A percentile compares a stretch with the other conserved stretches of the same genome.
phyloP scores from a whole-genome alignment of 805 yeast genomes.

The Wickerhamomyces subpelliculosus region DNA sequence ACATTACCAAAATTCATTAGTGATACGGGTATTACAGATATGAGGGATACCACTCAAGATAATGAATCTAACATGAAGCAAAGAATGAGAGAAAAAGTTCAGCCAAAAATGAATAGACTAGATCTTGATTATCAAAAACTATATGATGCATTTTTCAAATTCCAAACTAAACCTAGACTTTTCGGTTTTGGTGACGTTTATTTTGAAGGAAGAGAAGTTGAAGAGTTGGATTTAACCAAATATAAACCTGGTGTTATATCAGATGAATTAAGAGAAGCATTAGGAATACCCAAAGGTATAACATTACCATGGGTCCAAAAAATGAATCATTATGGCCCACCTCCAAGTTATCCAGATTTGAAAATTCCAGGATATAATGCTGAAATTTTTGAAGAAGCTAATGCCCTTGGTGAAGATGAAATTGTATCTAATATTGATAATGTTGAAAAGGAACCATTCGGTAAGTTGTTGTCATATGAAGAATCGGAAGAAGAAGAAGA shows the following conservation, averaged over 20 bases:
- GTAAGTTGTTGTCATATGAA: conserved; percentile 23
- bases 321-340: conserved; percentile 69
- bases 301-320: conserved; percentile 67
- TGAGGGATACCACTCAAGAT: conserved; percentile 58
- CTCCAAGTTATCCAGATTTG: conserved; percentile 73
- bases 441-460: conserved; percentile 22
- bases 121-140: conserved; percentile 82
- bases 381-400: conserved; percentile 31
- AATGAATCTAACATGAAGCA: conserved; percentile 57
- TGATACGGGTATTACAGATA: conserved; percentile 80
- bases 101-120: conserved; percentile 78
- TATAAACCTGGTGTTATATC: conserved; percentile 66
- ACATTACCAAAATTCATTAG: conserved; percentile 70
- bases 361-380: conserved; percentile 48
- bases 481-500: conserved; percentile 17
- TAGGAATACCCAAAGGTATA: conserved; percentile 52
- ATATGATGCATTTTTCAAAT: conserved; percentile 80
- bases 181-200: conserved; percentile 69
- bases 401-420: conserved; percentile 23
- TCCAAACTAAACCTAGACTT: conserved; percentile 68
- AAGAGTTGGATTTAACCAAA: conserved; percentile 34
- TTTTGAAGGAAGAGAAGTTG: conserved; percentile 67
- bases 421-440: conserved; percentile 8
- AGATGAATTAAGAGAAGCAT: conserved; percentile 53
- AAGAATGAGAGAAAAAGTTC: conserved; percentile 74